Percentiles rank a stretch among this genome's conserved stretches.
phyloP scores from a whole-genome alignment of 164 flowering plant genomes.

The Macadamia integrifolia region DNA sequence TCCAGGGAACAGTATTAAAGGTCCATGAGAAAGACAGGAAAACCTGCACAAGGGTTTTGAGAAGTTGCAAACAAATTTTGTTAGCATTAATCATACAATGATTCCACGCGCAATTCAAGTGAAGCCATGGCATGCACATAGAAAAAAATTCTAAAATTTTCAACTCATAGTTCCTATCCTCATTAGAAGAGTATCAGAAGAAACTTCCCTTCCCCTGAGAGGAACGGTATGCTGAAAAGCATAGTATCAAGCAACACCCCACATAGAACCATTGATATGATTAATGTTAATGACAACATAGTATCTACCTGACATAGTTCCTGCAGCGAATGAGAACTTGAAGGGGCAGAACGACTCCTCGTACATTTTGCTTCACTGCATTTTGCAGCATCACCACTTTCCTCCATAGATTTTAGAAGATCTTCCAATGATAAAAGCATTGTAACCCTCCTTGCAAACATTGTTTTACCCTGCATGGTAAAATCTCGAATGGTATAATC shows the following conservation, averaged over 20 bases:
- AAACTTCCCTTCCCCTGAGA: neutral
- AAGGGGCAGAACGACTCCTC: conserved; percentile 22
- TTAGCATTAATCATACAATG: neutral
- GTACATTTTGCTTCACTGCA: conserved; percentile 25
- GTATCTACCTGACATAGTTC: conserved; percentile 46
- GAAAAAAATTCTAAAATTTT: neutral
- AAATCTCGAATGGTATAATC: neutral
- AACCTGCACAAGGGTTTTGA: neutral
- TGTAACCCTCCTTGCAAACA: conserved; percentile 20
- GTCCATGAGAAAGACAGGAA: neutral
- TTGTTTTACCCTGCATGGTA: conserved; percentile 12
- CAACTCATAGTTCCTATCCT: neutral
- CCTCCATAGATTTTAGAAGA: conserved; percentile 32
- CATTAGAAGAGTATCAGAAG: no score
- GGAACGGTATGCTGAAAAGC: neutral
- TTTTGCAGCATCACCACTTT: conserved; percentile 11
- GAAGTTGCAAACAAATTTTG: neutral
- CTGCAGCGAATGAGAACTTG: conserved; percentile 25
- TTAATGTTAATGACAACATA: no score
- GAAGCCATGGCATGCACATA: neutral
- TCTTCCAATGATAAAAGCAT: conserved; percentile 41
- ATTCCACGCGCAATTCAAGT: neutral
- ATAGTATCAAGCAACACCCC: neutral
- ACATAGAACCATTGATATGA: neutral
- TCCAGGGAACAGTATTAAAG: neutral